A percentile compares a stretch with the other conserved stretches of the same genome.
Evolutionary conservation across 306 rosid genomes (phyloP).

Genomic region (Rosa chinensis): DNA sequence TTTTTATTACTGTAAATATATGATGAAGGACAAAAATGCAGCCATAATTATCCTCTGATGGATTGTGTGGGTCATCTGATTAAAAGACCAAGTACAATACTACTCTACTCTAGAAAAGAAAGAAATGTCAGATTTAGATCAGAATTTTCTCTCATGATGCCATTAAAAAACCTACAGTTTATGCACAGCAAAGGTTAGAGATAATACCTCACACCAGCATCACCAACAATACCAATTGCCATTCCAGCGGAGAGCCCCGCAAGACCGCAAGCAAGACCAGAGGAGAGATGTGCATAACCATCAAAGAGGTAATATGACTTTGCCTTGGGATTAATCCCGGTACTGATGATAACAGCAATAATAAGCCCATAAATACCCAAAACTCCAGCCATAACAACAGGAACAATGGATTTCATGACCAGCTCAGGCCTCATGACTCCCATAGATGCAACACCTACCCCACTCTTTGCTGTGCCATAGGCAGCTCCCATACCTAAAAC

Average conservation of each 20-base stretch:
- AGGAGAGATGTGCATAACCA: not conserved
- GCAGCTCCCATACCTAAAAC: not conserved
- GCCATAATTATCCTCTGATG: not conserved
- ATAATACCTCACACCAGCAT: conserved; percentile 67
- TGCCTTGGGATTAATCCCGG: not conserved
- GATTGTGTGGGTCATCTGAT: not conserved
- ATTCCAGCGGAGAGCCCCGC: conserved; percentile 75
- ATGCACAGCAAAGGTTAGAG: not conserved
- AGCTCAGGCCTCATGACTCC: not conserved
- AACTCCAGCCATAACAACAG: not conserved
- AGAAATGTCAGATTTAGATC: not conserved
- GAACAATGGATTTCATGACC: not conserved
- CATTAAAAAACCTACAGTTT: not conserved
- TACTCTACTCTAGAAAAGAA: not conserved
- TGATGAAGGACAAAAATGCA: too few species aligned
- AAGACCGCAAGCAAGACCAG: conserved; percentile 28
- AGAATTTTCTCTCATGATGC: not conserved
- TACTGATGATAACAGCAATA: not conserved
- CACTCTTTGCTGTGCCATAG: not conserved
- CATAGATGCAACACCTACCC: not conserved
- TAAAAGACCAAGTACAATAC: not conserved
- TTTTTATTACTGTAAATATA: not conserved
- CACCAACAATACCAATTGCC: conserved; percentile 72
- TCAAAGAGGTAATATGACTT: not conserved
- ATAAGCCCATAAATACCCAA: not conserved